These are phyloP conservation scores for Osmanthus fragrans DNA, from an alignment of 257 asterid genomes.

Conservation along the genomic window DNA sequence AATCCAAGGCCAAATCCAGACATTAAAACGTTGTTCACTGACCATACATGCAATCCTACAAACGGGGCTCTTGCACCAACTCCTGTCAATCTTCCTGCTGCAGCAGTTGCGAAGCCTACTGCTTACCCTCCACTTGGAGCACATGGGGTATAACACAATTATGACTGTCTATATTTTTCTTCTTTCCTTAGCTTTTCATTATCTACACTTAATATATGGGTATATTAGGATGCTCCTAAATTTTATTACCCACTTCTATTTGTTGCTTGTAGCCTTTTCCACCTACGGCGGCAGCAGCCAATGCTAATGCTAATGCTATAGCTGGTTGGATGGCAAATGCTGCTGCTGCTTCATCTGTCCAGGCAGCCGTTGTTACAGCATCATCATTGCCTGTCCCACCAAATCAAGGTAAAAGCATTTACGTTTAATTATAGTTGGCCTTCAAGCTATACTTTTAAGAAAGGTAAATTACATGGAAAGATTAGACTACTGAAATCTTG, in stretches of 20 bases:
- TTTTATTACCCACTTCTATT: conserved; percentile 17
- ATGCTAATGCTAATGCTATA: conserved; percentile 89
- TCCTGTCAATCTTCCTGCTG: conserved; percentile 74
- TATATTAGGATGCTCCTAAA: neutral
- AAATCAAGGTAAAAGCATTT: conserved; percentile 65
- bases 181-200: conserved; percentile 8
- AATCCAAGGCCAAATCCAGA: conserved; percentile 96
- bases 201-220: conserved; percentile 7
- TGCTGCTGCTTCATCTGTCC: conserved; percentile 93
- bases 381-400: conserved; percentile 85
- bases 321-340: conserved; percentile 99
- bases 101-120: conserved; percentile 78
- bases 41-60: conserved; percentile 79
- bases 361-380: conserved; percentile 92
- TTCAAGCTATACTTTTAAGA: conserved; percentile 20
- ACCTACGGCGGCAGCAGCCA: conserved; percentile 76
- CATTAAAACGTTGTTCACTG: conserved; percentile 86
- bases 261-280: conserved; percentile 77
- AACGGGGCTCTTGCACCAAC: conserved; percentile 84
- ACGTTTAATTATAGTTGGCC: neutral
- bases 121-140: conserved; percentile 80
- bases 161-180: conserved; percentile 13
- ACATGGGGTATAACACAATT: conserved; percentile 61
- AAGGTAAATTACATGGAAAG: conserved; percentile 3
- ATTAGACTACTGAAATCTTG: neutral